Evolutionary conservation across 2,329 filamentous ascomycete species (phyloP).

Genomic region (Rhexocercosporidium sp.): DNA sequence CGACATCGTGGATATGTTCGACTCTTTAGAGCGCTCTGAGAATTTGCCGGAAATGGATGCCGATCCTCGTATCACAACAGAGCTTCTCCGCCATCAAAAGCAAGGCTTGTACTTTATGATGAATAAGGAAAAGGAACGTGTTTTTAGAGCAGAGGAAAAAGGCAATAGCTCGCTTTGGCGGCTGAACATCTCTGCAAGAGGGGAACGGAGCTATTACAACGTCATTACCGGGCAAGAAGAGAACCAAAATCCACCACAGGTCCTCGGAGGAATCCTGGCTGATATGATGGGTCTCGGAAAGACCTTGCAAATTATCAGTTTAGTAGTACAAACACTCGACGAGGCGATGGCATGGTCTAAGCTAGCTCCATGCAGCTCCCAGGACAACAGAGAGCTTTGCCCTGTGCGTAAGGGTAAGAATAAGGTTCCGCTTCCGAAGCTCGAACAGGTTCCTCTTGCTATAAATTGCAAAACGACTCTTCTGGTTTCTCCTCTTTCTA

Average conservation of each 20-base stretch:
- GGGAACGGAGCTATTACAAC: constrained; percentile 73
- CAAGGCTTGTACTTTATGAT: constrained; percentile 89
- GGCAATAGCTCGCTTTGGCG: constrained; percentile 81
- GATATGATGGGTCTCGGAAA: constrained; percentile 93
- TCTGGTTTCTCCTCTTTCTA: constrained; percentile 87
- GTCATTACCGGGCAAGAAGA: constrained; percentile 79
- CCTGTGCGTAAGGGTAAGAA: constrained; percentile 36
- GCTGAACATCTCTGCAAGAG: constrained; percentile 58
- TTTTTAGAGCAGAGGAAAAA: constrained; percentile 62
- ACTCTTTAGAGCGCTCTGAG: constrained; percentile 77
- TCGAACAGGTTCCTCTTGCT: constrained; percentile 49
- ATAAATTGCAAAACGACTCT: constrained; percentile 81
- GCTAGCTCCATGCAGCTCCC: constrained; percentile 50
- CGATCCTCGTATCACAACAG: constrained; percentile 63
- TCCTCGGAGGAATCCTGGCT: constrained; percentile 75
- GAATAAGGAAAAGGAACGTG: constrained; percentile 71
- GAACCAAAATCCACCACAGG: constrained; percentile 65
- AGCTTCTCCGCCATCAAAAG: constrained; percentile 83
- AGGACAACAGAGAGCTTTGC: constrained; percentile 41
- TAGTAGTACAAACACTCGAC: constrained; percentile 70
- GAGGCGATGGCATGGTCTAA: constrained; percentile 67
- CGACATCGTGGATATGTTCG: constrained; percentile 87
- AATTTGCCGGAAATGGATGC: constrained; percentile 77
- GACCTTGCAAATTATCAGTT: constrained; percentile 82
- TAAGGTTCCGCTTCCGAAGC: constrained; percentile 34